These are phyloP conservation scores for Colletotrichum australisinense DNA, from an alignment of 2,329 filamentous ascomycete genomes.

Conservation along the genomic window DNA sequence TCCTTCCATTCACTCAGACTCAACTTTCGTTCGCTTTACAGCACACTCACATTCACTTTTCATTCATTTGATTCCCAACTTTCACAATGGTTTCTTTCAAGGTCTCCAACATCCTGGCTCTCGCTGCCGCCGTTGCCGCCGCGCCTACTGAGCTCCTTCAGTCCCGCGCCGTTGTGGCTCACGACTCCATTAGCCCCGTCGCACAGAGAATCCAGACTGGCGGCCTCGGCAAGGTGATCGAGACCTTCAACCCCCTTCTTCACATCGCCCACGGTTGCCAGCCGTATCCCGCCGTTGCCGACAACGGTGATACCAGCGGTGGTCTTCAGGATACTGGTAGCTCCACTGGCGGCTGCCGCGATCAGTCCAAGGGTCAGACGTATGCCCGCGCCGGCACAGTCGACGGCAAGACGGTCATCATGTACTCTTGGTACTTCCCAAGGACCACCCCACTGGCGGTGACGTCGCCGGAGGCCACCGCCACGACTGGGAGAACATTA, in stretches of 20 bases:
- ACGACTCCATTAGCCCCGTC: constrained; percentile 18
- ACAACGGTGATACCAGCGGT: constrained; percentile 39
- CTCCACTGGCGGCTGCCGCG: constrained; percentile 45
- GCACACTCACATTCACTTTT: constrained; percentile 1
- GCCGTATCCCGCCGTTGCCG: constrained; percentile 35
- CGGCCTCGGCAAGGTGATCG: constrained; percentile 32
- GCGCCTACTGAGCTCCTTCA: constrained; percentile 10
- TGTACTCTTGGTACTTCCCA: constrained; percentile 58
- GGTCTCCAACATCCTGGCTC: constrained; percentile 14
- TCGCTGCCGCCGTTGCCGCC: constrained; percentile 15
- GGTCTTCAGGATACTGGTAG: constrained; percentile 48
- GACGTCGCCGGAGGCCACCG: constrained; percentile 48
- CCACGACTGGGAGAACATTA: constrained; percentile 52
- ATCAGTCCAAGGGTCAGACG: constrained; percentile 47
- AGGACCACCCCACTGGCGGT: constrained; percentile 52
- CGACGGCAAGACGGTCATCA: constrained; percentile 47
- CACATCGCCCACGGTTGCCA: constrained; percentile 42
- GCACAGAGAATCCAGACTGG: constrained; percentile 21
- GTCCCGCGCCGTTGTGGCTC: constrained; percentile 8
- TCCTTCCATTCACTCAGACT: constrained; percentile 5
- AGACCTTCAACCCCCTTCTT: constrained; percentile 37
- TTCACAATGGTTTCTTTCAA: constrained; percentile 29
- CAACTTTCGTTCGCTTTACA: not conserved
- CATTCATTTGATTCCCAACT: not conserved
- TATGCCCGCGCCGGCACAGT: constrained; percentile 48